Percentiles rank a stretch among this genome's conserved stretches.
phyloP scores from a whole-genome alignment of 1,139 yeast species.

The Protomyces macrosporus region DNA sequence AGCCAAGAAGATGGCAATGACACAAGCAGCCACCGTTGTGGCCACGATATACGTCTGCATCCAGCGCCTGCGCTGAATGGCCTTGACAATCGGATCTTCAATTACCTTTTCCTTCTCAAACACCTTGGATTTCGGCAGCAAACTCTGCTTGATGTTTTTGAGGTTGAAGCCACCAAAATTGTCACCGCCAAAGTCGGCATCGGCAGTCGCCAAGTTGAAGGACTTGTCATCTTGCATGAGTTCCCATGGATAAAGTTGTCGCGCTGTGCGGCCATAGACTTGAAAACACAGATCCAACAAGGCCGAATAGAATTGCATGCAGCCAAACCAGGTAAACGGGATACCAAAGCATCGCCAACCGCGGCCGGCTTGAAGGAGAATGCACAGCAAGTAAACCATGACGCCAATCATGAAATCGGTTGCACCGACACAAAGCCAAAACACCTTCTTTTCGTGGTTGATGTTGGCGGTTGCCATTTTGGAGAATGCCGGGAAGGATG shows the following conservation, averaged over 20 bases:
- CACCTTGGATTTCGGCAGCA: constrained; percentile 13
- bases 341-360: constrained; percentile 24
- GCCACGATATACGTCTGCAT: constrained; percentile 23
- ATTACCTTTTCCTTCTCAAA: constrained; percentile 25
- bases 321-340: constrained; percentile 25
- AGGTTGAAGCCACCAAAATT: constrained; percentile 19
- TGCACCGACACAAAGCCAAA: constrained; percentile 20
- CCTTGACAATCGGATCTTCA: constrained; percentile 22
- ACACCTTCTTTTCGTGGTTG: constrained; percentile 19
- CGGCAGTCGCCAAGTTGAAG: constrained; percentile 20
- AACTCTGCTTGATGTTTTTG: constrained; percentile 10
- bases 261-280: constrained; percentile 24
- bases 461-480: constrained; percentile 21
- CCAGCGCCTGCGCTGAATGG: constrained; percentile 20
- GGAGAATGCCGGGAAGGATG: constrained; percentile 19
- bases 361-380: constrained; percentile 18
- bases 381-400: constrained; percentile 20
- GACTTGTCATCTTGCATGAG: constrained; percentile 23
- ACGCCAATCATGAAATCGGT: constrained; percentile 15
- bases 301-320: constrained; percentile 25
- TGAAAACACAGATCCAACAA: constrained; percentile 20
- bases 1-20: constrained; percentile 20
- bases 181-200: constrained; percentile 13
- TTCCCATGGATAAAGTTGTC: constrained; percentile 25
- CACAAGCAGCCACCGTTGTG: constrained; percentile 23